Base-by-base conservation (phyloP, 75 land plant species). In the Sequoia sempervirens region DNA sequence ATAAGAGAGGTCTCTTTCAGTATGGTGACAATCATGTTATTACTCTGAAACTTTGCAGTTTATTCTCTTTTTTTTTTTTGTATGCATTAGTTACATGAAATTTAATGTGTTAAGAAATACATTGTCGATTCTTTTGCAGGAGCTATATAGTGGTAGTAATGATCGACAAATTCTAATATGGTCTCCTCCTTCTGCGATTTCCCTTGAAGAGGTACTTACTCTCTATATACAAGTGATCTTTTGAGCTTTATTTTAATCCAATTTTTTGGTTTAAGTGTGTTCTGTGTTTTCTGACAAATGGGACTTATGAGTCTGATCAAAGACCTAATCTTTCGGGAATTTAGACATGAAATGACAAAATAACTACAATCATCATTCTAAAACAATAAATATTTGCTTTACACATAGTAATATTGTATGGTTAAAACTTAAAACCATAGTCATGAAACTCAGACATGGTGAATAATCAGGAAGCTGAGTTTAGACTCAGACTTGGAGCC, bases 151-250 rank as follows among this genome's bases (percentile, higher is more conserved):
- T 54, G 99, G 99, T 7, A 91, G 98, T 84, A 95, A 93, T 89
- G 98, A 97, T 82, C 84, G 96, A 69, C 92, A 93, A 84, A 97
- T 97, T 75, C 91, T 97, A 64, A 92, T 97, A 2, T 97, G 99
- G 99, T 90, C 95, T 73, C 96, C 99, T 82, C 69, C 91, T 34
- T 81, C 32, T 75, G 79, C 43, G 11, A 26, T 83, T 83, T 69
- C 83, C 61, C 84, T 82, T 75, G 94, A 94, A 76, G 30, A 84
- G 90, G 94, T 94, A 82, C 34, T 34, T 52, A n/a, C 18, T 84
- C 11, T 76, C 47, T 23, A 43, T 76, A n/a, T n/a, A 41, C 12
- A 43, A 41, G 20, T 74, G 26, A 50, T 3, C 53, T 50, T 50
- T 50, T 50, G 2, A 50, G 15, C 14, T 13, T 13, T 50, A 50